A percentile compares a stretch with the other conserved stretches of the same genome.
Evolutionary conservation across 2,329 filamentous ascomycete species (phyloP).

Genomic region (Knoxdaviesia capensis): DNA sequence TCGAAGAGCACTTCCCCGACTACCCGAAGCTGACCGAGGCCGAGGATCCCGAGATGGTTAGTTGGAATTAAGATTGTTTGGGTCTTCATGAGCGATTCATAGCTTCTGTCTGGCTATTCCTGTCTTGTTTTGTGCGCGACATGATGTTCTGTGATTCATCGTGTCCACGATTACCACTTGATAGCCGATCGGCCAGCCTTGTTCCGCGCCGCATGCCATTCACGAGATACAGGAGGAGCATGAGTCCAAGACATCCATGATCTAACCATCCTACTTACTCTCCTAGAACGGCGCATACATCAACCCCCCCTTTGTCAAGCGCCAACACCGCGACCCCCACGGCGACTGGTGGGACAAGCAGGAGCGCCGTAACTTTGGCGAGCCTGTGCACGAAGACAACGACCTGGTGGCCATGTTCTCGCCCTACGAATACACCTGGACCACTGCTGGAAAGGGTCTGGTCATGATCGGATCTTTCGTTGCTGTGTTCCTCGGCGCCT

Average conservation of each 20-base stretch:
- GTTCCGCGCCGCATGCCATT: too few species aligned
- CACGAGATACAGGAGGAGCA: too few species aligned
- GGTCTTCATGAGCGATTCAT: too few species aligned
- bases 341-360: constrained; percentile 95
- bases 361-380: constrained; percentile 90
- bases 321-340: constrained; percentile 81
- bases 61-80: constrained; percentile 9
- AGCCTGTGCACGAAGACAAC: constrained; percentile 91
- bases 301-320: constrained; percentile 63
- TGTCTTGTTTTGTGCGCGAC: too few species aligned
- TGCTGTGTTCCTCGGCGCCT: constrained; percentile 38
- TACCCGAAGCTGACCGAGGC: constrained; percentile 29
- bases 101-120: too few species aligned
- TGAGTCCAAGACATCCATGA: too few species aligned
- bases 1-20: constrained; percentile 32
- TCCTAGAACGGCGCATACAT: constrained; percentile 64
- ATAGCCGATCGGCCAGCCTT: too few species aligned
- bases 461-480: constrained; percentile 51
- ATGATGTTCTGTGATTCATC: background rate
- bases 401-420: constrained; percentile 83
- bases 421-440: constrained; percentile 74
- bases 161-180: too few species aligned
- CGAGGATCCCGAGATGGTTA: constrained; percentile 47
- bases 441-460: constrained; percentile 47
- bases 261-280: background rate